These are phyloP conservation scores for Acanthamoeba triangularis DNA, from an alignment of 208 protist species.

Conservation along the genomic window DNA sequence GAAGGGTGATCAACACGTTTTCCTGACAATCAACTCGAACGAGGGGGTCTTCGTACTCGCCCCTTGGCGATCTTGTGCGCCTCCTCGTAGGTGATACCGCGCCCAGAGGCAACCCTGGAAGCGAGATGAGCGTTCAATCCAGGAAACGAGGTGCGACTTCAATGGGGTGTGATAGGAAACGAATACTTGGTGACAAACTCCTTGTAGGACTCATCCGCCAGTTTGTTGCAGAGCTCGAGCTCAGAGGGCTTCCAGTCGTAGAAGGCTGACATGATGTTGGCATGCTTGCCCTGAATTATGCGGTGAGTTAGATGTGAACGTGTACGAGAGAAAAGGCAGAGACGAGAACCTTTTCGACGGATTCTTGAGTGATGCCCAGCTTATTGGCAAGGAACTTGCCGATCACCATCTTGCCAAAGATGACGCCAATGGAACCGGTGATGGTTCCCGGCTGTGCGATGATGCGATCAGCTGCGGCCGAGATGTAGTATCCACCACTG, in stretches of 20 bases:
- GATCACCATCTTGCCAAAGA: slow-evolving; percentile 30
- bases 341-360: slow-evolving; percentile 31
- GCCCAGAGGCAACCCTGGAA: slow-evolving; percentile 31
- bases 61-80: slow-evolving; percentile 69
- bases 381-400: slow-evolving; percentile 42
- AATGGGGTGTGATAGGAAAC: not conserved
- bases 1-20: not conserved
- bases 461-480: slow-evolving; percentile 31
- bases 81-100: slow-evolving; percentile 44
- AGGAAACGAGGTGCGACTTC: not conserved
- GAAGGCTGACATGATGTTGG: slow-evolving; percentile 1
- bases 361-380: slow-evolving; percentile 48
- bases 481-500: slow-evolving; percentile 69
- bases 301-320: not conserved
- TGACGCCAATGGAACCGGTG: slow-evolving; percentile 71
- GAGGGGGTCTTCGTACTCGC: not conserved
- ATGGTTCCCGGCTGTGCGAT: slow-evolving; percentile 55
- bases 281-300: not conserved
- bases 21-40: not conserved
- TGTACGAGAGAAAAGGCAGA: not conserved
- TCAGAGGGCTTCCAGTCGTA: slow-evolving; percentile 27
- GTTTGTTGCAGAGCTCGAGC: not conserved
- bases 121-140: not conserved
- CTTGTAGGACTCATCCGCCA: slow-evolving; percentile 14
- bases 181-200: not conserved